Evolutionary conservation across 805 yeast genomes (phyloP), one percentile per base, ranked within the genome.

Genomic region (Metschnikowia continentalis): DNA sequence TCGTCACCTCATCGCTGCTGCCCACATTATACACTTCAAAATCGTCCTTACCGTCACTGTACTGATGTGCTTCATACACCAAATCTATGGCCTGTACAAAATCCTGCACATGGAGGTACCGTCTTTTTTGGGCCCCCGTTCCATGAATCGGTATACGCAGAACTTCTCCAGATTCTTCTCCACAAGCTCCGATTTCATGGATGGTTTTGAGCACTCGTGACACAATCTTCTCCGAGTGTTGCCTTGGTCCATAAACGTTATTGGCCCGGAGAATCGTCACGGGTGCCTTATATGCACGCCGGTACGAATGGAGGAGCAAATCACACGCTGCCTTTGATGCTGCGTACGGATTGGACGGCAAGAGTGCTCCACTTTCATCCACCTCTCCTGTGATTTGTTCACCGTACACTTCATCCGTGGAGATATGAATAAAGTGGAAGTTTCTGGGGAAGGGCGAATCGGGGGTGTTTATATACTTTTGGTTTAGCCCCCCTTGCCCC

Each of bases 331-430:
- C 84, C 56, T 81, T 80, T 11, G 82, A 67, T 0, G 84, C 83
- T 4, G 84, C 69, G 52, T 80, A 80, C 3, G 84, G 84, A 53
- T 78, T 80, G 0, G 84, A 75, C 1, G 85, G 85, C 11, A 64
- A 59, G n/a, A 81, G 58, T 0, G 55, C 54, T 5, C 72, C 62
- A 0, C 58, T 33, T 56, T 79, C 84, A 38, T 63, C 63, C 1
- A 64, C 67, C 5, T 50, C 57, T 0, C 42, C 52, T 1, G 42
- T 43, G 6, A 41, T 39, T 35, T 63, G 67, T 52, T 79, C 82
- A 1, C 85, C 85, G 54, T 80, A 80, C 0, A 81, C 84, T 54
- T 80, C 85, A 58, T 80, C 85, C 0, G 85, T 81, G 8, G 84
- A 80, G 42, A 80, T 67, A 56, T 80, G 83, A 8, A 45, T 19